Percentiles rank a stretch among this genome's conserved stretches.
phyloP scores from a whole-genome alignment of 2,329 filamentous ascomycete genomes.

The Pseudonectria foliicola region DNA sequence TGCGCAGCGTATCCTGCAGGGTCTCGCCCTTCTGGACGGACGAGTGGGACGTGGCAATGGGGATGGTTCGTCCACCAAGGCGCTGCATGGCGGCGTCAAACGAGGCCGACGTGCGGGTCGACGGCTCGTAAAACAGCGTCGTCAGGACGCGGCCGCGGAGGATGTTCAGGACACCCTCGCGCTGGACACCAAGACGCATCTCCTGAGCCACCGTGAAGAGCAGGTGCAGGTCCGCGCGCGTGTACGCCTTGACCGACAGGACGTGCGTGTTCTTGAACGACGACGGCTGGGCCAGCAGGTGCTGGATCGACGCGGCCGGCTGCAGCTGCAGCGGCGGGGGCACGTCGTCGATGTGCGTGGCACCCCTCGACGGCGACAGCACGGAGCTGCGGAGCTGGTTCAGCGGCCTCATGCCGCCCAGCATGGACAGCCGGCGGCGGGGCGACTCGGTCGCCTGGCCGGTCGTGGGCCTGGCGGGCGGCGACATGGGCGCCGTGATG shows the following conservation, averaged over 20 bases:
- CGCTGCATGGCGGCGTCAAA: conserved; percentile 99
- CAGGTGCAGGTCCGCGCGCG: conserved; percentile 77
- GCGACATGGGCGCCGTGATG: conserved; percentile 47
- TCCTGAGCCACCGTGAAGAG: conserved; percentile 96
- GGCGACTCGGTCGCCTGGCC: conserved; percentile 30
- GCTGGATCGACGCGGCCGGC: conserved; percentile 54
- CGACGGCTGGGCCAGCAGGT: conserved; percentile 67
- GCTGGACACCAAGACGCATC: conserved; percentile 92
- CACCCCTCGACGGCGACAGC: conserved; percentile 16
- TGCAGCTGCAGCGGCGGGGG: conserved; percentile 40
- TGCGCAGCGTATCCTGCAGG: conserved; percentile 88
- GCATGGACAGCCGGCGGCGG: conserved; percentile 24
- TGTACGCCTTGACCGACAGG: conserved; percentile 86
- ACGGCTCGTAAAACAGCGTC: conserved; percentile 97
- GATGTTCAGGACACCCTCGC: conserved; percentile 80
- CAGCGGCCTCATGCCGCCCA: conserved; percentile 23
- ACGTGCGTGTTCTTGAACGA: conserved; percentile 87
- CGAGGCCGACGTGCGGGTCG: conserved; percentile 87
- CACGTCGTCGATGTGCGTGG: conserved; percentile 36
- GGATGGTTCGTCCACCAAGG: conserved; percentile 78
- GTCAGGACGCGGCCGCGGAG: conserved; percentile 81
- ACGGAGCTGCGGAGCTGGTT: conserved; percentile 23
- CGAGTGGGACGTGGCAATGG: conserved; percentile 74
- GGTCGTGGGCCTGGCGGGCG: conserved; percentile 47
- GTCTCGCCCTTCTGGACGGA: conserved; percentile 93